Percentiles rank a stretch among this genome's conserved stretches.
Conservation (phyloP, 768 basidiomycete species). For the Pulveroboletus sp. region DNA sequence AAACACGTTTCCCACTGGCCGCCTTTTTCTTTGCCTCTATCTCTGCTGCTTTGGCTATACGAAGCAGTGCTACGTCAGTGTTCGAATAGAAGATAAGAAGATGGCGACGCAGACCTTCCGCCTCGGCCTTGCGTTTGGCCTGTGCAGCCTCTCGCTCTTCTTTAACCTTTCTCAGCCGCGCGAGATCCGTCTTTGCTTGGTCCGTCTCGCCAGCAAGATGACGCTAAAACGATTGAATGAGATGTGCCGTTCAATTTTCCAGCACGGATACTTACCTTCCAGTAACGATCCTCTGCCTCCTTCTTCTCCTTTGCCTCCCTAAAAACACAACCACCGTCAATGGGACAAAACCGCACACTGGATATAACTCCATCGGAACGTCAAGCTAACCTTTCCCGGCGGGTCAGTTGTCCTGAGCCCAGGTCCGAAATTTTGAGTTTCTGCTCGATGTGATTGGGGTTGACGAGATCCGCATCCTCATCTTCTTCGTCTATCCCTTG, state of each 20-base stretch:
- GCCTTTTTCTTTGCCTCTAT: constrained; percentile 57
- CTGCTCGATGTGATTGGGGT: constrained; percentile 74
- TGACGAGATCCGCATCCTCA: constrained; percentile 68
- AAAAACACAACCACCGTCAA: not conserved
- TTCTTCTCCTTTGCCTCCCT: constrained; percentile 93
- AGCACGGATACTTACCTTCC: constrained; percentile 55
- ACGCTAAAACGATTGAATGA: constrained; percentile 39
- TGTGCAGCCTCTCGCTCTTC: constrained; percentile 86
- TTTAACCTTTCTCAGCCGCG: constrained; percentile 79
- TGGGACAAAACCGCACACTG: not conserved
- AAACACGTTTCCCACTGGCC: constrained; percentile 25
- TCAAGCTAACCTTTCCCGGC: constrained; percentile 56
- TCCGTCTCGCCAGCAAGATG: constrained; percentile 83
- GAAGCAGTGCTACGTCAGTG: not conserved
- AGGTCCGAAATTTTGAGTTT: constrained; percentile 75
- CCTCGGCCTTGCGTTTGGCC: constrained; percentile 84
- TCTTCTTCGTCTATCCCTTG: constrained; percentile 44
- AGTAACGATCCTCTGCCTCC: constrained; percentile 82
- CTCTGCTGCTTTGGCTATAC: constrained; percentile 60
- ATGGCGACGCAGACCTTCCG: constrained; percentile 55
- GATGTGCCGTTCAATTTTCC: not conserved
- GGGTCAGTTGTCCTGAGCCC: constrained; percentile 56
- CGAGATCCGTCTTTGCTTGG: constrained; percentile 84
- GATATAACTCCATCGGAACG: not conserved
- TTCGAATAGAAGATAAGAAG: not conserved